Conservation (phyloP, 805 yeast genomes). For the Torulaspora microellipsoides region DNA sequence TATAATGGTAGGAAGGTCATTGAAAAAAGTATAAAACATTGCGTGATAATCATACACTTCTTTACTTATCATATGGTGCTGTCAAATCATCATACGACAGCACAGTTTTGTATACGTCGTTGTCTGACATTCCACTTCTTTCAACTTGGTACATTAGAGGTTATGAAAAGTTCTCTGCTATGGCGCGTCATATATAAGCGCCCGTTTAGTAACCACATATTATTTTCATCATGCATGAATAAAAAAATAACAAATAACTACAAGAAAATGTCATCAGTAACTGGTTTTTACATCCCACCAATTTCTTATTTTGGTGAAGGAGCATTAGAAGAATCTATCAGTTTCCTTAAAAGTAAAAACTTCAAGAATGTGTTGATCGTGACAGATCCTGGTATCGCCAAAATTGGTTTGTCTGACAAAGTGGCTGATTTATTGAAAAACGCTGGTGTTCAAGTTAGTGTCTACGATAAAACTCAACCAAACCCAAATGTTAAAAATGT, state of each 20-base stretch:
- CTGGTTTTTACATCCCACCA: constrained; percentile 24
- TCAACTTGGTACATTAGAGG: constrained; percentile 2
- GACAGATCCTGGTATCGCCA: constrained; percentile 31
- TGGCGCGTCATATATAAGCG: constrained; percentile 6
- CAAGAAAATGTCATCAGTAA: constrained; percentile 14
- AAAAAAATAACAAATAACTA: neutral
- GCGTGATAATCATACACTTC: no score
- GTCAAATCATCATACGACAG: no score
- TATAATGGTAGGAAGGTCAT: no score
- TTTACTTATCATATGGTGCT: no score
- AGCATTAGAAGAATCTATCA: constrained; percentile 20
- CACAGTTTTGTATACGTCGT: no score
- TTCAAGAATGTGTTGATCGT: constrained; percentile 24
- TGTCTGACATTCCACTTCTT: no score
- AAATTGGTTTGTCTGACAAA: constrained; percentile 26
- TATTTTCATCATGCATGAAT: neutral
- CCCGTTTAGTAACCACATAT: neutral
- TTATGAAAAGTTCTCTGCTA: constrained; percentile 3
- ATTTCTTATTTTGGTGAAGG: constrained; percentile 26
- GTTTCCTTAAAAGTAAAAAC: constrained; percentile 13
- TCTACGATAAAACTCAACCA: constrained; percentile 26
- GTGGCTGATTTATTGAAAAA: constrained; percentile 21
- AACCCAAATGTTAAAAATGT: constrained; percentile 21
- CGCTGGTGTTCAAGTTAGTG: constrained; percentile 15
- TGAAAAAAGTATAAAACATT: no score